phyloP scores from a whole-genome alignment of 352 stramenopile genomes.

The Pythium plurisporium region DNA sequence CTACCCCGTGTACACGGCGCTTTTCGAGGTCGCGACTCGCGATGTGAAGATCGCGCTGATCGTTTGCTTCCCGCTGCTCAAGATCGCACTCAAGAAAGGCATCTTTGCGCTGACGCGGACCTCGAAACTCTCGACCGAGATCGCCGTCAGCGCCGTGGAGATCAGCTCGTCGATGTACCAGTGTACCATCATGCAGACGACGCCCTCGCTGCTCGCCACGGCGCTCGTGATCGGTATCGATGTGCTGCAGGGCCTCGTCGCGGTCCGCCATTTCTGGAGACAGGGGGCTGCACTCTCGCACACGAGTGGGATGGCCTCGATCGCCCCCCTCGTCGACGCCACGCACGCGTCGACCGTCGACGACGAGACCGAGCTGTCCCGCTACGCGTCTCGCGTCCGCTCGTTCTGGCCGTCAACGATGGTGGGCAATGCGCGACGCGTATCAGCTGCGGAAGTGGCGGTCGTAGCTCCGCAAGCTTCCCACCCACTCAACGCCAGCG shows the following conservation, averaged over 20 bases:
- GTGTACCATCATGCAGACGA: background rate
- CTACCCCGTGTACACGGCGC: constrained; percentile 13
- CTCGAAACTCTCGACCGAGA: background rate
- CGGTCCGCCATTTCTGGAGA: background rate
- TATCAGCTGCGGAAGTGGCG: background rate
- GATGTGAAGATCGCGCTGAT: constrained; percentile 1
- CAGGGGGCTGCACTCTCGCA: background rate
- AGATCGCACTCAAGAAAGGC: background rate
- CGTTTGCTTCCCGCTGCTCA: constrained; percentile 4
- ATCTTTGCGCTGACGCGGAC: background rate
- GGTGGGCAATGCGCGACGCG: no score
- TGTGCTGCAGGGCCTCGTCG: background rate
- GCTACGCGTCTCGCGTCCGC: no score
- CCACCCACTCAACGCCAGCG: background rate
- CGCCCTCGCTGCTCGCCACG: background rate
- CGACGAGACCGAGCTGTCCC: background rate
- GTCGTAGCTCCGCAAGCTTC: no score
- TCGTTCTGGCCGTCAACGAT: no score
- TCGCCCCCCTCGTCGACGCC: background rate
- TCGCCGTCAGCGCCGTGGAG: constrained; percentile 14
- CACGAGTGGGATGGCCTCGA: background rate
- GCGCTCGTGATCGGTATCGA: background rate
- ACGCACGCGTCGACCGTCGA: background rate
- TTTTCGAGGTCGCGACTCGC: constrained; percentile 1
- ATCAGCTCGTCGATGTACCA: constrained; percentile 13